Base-by-base conservation (phyloP, 1,139 yeast genomes). In the Yueomyces sp. region DNA sequence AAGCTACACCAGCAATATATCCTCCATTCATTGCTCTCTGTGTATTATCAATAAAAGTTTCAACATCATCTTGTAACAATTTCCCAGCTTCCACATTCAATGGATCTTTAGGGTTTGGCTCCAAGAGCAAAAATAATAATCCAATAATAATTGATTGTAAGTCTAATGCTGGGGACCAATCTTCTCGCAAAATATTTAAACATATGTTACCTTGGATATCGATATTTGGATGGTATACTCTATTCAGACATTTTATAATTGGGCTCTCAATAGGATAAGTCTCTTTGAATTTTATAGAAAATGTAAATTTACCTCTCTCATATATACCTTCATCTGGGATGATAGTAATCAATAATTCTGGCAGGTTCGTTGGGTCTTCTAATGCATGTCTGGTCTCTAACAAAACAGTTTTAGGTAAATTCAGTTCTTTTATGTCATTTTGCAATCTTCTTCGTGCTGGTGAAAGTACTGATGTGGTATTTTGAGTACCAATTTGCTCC, bases 221-320 rank as follows among this genome's bases (percentile, higher is more conserved):
- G 49, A 89, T 89, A 57, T 91, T 91, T 19, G 98, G 98, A 59
- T 91, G 98, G 63, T 84, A 91, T 11, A 91, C 84, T 59, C 72
- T 78, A 45, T 78, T 73, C 34, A 69, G 47, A 53, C 94, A 82
- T 52, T 74, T 72, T 45, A 86, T 87, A 59, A 80, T 83, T 5
- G 98, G 98, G 25, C 97, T 91, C 41, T 84, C 93, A 47, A 89
- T 91, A 1, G 98, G 98, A 63, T 81, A 91, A 52, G 79, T 80
- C 39, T 75, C 75, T 43, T 76, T 75, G 40, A 87, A 72, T 37
- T 68, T 69, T 41, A 89, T 76, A 31, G 70, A 67, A 61, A 91
- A 91, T 36, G 60, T 60, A 64, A 89, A 87, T 26, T 56, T 59
- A 1, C 97, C 97, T 26, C 72, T 71, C 42, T 65, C 63, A 60